Conservation (phyloP, 768 basidiomycete genomes). For the Auricularia sp. region DNA sequence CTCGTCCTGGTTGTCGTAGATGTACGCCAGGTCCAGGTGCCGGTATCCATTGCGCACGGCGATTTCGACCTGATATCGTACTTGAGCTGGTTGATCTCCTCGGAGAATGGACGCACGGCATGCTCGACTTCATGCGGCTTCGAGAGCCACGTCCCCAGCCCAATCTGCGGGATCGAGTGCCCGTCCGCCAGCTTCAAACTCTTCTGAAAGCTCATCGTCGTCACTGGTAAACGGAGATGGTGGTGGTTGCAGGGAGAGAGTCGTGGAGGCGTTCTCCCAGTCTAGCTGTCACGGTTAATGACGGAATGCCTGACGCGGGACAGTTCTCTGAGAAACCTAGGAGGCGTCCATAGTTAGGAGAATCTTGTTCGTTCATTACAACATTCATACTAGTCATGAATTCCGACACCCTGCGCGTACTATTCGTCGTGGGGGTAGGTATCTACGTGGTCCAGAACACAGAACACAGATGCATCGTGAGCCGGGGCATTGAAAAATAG, state of each 20-base stretch:
- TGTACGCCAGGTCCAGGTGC: slow-evolving; percentile 76
- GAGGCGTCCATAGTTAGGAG: no score
- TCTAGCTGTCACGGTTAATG: not conserved
- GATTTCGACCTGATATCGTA: slow-evolving; percentile 47
- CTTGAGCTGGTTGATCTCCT: not conserved
- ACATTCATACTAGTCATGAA: no score
- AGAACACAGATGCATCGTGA: no score
- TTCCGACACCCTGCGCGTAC: no score
- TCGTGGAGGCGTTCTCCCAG: not conserved
- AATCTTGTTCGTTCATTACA: no score
- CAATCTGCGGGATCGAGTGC: slow-evolving; percentile 58
- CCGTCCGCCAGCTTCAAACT: slow-evolving; percentile 36
- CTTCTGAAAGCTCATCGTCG: slow-evolving; percentile 34
- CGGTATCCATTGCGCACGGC: slow-evolving; percentile 71
- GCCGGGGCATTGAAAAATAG: no score
- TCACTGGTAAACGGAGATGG: no score
- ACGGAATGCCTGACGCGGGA: not conserved
- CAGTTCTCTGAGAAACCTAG: no score
- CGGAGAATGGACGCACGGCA: slow-evolving; percentile 35
- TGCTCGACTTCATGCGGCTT: slow-evolving; percentile 66
- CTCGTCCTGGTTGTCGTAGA: slow-evolving; percentile 73
- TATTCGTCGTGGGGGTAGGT: no score
- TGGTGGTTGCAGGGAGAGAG: no score
- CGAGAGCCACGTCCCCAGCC: slow-evolving; percentile 76
- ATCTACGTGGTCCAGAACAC: no score